Percentiles rank a stretch among this genome's conserved stretches.
phyloP scores from a whole-genome alignment of 805 yeast genomes.

The Schwanniomyces yamadae region DNA sequence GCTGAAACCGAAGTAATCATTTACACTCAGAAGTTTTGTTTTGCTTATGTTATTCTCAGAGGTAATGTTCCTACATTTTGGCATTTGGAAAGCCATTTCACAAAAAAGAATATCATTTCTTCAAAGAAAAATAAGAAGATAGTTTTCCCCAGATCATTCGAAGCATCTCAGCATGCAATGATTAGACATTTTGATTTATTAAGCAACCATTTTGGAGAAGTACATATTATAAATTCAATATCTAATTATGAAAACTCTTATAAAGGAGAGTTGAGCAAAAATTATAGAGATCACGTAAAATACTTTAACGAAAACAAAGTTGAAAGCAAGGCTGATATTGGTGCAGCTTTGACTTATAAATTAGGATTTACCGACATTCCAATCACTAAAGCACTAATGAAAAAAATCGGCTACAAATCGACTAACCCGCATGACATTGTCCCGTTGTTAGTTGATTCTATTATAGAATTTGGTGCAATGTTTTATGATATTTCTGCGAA shows the following conservation, averaged over 20 bases:
- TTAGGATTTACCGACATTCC: conserved; percentile 30
- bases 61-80: conserved; percentile 59
- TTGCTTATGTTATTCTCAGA: conserved; percentile 45
- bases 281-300: conserved; percentile 37
- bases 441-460: conserved; percentile 25
- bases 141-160: conserved; percentile 50
- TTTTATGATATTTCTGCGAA: conserved; percentile 37
- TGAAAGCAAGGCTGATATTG: background rate
- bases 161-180: conserved; percentile 54
- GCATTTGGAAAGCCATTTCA: conserved; percentile 47
- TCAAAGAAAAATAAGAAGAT: conserved; percentile 38
- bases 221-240: conserved; percentile 50
- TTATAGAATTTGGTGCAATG: conserved; percentile 47
- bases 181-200: conserved; percentile 48
- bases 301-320: conserved; percentile 29
- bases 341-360: conserved; percentile 5
- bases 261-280: conserved; percentile 47
- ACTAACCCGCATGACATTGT: conserved; percentile 34
- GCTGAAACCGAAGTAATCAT: conserved; percentile 53
- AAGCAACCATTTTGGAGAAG: conserved; percentile 47
- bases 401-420: conserved; percentile 33
- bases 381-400: conserved; percentile 29
- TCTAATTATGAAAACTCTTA: conserved; percentile 38
- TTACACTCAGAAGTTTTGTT: conserved; percentile 39
- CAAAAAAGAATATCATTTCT: conserved; percentile 32